Evolutionary conservation across 1,284 basidiomycete genomes (phyloP).

Genomic region (Ustilago curta): DNA sequence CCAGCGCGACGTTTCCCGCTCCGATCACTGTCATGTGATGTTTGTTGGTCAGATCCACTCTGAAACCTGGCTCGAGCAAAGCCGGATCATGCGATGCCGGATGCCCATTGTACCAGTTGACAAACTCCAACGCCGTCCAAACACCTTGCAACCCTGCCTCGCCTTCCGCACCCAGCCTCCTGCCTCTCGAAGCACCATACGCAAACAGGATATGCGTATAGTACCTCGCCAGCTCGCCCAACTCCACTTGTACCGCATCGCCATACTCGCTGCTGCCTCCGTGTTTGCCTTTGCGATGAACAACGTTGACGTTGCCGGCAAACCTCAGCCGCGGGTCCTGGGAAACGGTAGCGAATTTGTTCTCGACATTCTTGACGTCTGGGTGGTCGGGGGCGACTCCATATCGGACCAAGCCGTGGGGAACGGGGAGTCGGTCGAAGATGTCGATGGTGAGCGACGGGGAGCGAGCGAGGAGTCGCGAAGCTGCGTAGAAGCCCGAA

Average conservation of each 20-base stretch:
- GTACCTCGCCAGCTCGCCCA: conserved; percentile 75
- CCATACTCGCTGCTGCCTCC: conserved; percentile 67
- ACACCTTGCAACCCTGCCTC: conserved; percentile 73
- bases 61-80: conserved; percentile 16
- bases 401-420: conserved; percentile 93
- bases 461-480: conserved; percentile 56
- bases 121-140: conserved; percentile 83
- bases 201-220: conserved; percentile 87
- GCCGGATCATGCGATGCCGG: conserved; percentile 72
- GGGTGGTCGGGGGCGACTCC: conserved; percentile 99
- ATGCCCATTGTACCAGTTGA: conserved; percentile 98
- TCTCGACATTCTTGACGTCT: conserved; percentile 98
- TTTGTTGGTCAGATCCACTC: conserved; percentile 73
- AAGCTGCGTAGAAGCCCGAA: conserved; percentile 91
- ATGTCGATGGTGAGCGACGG: conserved; percentile 76
- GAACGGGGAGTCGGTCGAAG: conserved; percentile 92
- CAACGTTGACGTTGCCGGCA: conserved; percentile 91
- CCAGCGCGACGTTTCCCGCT: conserved; percentile 95
- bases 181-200: conserved; percentile 79
- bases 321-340: conserved; percentile 70
- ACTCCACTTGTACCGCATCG: conserved; percentile 74
- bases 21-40: conserved; percentile 86
- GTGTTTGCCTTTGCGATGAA: conserved; percentile 56
- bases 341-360: conserved; percentile 83
- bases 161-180: conserved; percentile 71